Conservation (phyloP, 805 yeast genomes). For the Starmerella potacharoeniae region DNA sequence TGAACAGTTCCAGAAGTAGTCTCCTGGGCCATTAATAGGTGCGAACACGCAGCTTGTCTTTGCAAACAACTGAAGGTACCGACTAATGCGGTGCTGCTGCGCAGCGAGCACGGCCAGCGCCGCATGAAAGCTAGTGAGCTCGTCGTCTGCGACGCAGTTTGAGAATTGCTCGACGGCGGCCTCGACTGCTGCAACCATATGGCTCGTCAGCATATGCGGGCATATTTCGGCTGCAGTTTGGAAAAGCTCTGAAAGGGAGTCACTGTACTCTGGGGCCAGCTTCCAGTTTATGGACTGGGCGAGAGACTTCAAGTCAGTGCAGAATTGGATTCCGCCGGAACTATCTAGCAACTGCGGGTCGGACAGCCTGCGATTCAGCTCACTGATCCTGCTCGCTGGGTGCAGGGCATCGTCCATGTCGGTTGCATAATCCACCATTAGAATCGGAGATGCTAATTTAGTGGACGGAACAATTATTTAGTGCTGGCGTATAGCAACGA, state of each 20-base stretch:
- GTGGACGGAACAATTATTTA: too few relatives aligned
- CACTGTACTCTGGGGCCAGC: background rate
- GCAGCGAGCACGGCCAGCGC: slow-evolving; percentile 1
- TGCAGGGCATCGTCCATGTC: too few relatives aligned
- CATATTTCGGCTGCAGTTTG: background rate
- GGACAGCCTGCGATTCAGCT: background rate
- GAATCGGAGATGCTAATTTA: too few relatives aligned
- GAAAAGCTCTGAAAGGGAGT: background rate
- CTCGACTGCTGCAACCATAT: background rate
- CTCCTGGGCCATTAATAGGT: background rate
- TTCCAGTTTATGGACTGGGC: background rate
- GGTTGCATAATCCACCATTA: too few relatives aligned
- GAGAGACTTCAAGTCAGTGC: background rate
- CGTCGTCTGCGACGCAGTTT: background rate
- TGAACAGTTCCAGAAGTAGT: slow-evolving; percentile 6
- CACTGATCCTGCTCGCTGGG: too few relatives aligned
- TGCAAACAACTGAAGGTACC: background rate
- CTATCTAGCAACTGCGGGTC: background rate
- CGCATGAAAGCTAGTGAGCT: slow-evolving; percentile 3
- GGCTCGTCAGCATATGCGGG: background rate
- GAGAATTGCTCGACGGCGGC: background rate
- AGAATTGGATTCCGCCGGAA: background rate
- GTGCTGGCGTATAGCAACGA: background rate
- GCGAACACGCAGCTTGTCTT: background rate
- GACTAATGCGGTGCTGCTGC: background rate